phyloP scores from a whole-genome alignment of 2,329 filamentous ascomycete species.

The Pseudogymnoascus sp. region DNA sequence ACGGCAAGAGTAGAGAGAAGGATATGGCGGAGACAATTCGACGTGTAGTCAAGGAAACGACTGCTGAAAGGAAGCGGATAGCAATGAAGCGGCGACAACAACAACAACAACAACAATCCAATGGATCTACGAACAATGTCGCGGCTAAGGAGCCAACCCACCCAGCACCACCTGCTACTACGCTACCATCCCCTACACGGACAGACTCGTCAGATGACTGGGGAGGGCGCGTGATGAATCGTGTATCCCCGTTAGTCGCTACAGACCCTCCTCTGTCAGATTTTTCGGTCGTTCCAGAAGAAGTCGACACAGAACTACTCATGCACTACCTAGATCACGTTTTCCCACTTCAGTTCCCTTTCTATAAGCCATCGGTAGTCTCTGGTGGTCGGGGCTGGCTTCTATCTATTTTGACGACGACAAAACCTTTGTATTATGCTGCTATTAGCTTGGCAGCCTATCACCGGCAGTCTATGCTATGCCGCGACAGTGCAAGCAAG shows the following conservation, averaged over 20 bases:
- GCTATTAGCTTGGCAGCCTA: conserved; percentile 49
- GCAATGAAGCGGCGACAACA: conserved; percentile 8
- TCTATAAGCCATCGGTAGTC: conserved; percentile 49
- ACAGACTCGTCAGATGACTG: not conserved
- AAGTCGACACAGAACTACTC: conserved; percentile 30
- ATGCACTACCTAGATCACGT: conserved; percentile 57
- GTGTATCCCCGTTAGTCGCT: not conserved
- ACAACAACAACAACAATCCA: not conserved
- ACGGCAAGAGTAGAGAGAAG: conserved; percentile 32
- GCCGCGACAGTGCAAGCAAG: conserved; percentile 23
- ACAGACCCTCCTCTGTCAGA: not conserved
- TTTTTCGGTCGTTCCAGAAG: not conserved
- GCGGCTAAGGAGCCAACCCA: not conserved
- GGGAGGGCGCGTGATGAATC: not conserved
- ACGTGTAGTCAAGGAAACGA: conserved; percentile 47
- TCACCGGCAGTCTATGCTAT: conserved; percentile 45
- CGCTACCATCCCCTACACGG: not conserved
- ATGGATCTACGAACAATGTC: not conserved
- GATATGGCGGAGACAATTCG: conserved; percentile 47
- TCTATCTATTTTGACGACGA: conserved; percentile 48
- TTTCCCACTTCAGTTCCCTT: conserved; percentile 56
- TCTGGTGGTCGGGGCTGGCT: conserved; percentile 55
- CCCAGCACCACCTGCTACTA: not conserved
- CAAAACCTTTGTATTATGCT: conserved; percentile 50
- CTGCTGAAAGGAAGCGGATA: conserved; percentile 29